phyloP scores from a whole-genome alignment of 345 rosid genomes.

The Linum trigynum region DNA sequence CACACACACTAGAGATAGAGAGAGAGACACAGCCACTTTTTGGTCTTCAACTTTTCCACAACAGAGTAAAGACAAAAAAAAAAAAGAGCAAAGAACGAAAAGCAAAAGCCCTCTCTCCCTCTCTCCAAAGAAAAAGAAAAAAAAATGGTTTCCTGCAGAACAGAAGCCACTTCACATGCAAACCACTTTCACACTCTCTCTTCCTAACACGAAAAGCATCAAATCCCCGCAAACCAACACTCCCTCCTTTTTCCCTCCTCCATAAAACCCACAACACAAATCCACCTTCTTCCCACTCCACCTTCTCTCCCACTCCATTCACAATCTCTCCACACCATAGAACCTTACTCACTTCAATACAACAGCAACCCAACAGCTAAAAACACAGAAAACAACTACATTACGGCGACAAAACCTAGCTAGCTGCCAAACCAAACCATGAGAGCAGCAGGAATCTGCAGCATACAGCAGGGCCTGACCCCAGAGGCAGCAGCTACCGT shows the following conservation, averaged over 20 bases:
- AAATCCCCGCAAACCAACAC: slow-evolving; percentile 21
- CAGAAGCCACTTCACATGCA: slow-evolving; percentile 50
- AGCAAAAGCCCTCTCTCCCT: slow-evolving; percentile 6
- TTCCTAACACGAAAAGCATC: slow-evolving; percentile 64
- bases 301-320: not conserved
- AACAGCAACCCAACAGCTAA: not conserved
- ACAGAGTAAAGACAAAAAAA: not conserved
- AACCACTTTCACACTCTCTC: slow-evolving; percentile 54
- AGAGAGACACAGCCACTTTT: too few relatives aligned
- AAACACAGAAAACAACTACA: not conserved
- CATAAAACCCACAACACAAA: slow-evolving; percentile 1
- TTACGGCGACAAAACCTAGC: not conserved
- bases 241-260: slow-evolving; percentile 11
- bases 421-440: slow-evolving; percentile 27
- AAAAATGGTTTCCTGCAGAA: not conserved
- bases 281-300: slow-evolving; percentile 1
- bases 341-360: not conserved
- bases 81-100: slow-evolving; percentile 5
- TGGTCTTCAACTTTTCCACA: not conserved
- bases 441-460: slow-evolving; percentile 90
- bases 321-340: not conserved
- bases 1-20: not conserved
- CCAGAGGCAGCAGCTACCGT: slow-evolving; percentile 62
- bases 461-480: slow-evolving; percentile 74
- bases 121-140: slow-evolving; percentile 5